Percentiles rank a stretch among this genome's conserved stretches.
These are phyloP conservation scores for Fusarium pseudoanthophilum DNA, from an alignment of 2,329 filamentous ascomycete genomes.

Conservation along the genomic window DNA sequence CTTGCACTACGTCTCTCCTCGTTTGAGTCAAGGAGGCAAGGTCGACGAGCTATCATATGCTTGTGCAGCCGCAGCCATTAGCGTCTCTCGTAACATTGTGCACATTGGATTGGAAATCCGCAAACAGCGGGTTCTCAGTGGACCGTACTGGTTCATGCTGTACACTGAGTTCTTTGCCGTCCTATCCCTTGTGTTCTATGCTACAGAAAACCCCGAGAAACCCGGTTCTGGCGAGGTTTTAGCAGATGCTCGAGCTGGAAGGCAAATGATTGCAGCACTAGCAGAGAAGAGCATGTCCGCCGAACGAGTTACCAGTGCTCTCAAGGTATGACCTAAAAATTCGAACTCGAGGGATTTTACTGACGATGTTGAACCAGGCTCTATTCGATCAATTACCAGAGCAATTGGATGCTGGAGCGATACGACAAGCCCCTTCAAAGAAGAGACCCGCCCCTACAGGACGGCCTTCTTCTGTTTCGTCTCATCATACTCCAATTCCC, in stretches of 20 bases:
- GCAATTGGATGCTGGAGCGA: conserved; percentile 66
- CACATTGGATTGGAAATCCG: conserved; percentile 84
- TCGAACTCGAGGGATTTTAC: conserved; percentile 25
- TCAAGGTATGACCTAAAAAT: conserved; percentile 69
- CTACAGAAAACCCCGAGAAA: conserved; percentile 82
- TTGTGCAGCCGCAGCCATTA: conserved; percentile 71
- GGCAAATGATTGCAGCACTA: conserved; percentile 81
- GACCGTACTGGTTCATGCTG: conserved; percentile 87
- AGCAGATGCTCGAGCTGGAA: conserved; percentile 85
- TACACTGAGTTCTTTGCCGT: conserved; percentile 87
- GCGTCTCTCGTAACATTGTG: conserved; percentile 77
- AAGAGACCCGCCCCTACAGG: conserved; percentile 64
- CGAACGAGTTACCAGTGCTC: conserved; percentile 81
- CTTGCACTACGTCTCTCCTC: conserved; percentile 81
- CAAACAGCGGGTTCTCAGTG: conserved; percentile 77
- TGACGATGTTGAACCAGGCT: conserved; percentile 59
- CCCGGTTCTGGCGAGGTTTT: conserved; percentile 81
- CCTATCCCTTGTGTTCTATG: conserved; percentile 81
- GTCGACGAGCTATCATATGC: conserved; percentile 84
- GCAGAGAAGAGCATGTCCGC: conserved; percentile 89
- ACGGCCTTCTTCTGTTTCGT: conserved; percentile 47
- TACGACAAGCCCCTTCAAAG: conserved; percentile 57
- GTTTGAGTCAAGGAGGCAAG: conserved; percentile 63
- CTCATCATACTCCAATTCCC: conserved; percentile 45
- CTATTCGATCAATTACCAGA: conserved; percentile 88